Evolutionary conservation across 1,284 basidiomycete genomes (phyloP), one percentile per base, ranked within the genome.

Genomic region (Agroathelia rolfsii): DNA sequence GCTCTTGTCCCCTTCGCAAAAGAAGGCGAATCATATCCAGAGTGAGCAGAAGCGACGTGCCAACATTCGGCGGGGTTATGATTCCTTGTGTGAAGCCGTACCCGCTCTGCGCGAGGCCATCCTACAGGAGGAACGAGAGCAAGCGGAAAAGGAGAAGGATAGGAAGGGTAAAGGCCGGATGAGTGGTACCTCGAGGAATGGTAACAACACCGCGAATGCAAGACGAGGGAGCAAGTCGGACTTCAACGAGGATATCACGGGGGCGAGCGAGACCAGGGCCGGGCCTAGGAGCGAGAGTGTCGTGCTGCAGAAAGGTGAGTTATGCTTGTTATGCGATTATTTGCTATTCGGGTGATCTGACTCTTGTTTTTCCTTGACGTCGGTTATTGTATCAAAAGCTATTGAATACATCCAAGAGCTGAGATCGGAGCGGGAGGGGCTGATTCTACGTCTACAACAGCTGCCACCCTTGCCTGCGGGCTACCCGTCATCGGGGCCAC

Each of bases 251-350:
- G 62, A 69, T 29, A 54, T 65, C 26, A 58, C 59, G 19, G 80
- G 83, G 45, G 76, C 72, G 55, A 44, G 72, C 6, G 86, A 89
- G 47, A 85, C 85, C 13, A 59, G 86, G 22, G 81, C 84, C 1
- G 86, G 86, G 1, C 84, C 87, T 9, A 64, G 79, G 45, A 88
- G 85, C 49, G 86, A 90, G 58, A 86, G 85, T 39, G 72, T 89
- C 31, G 85, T 90, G 4, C 55, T 90, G 28, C 69, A 70, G 29
- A 87, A 88, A 56, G 86, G 86, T 89, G 48, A 49, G 82, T 65
- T 26, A 44, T 31, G 21, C 29, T 30, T 26, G 15, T 27, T 29
- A 32, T 26, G 37, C 27, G 27, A 40, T 20, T 36, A 30, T 27
- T 30, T 32, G 20, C 34, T 35, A n/a, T 20, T 19, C 34, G 27